Percentiles rank a stretch among this genome's conserved stretches.
Conservation (phyloP, 805 yeast species). For the Wickerhamomyces xylosicus region DNA sequence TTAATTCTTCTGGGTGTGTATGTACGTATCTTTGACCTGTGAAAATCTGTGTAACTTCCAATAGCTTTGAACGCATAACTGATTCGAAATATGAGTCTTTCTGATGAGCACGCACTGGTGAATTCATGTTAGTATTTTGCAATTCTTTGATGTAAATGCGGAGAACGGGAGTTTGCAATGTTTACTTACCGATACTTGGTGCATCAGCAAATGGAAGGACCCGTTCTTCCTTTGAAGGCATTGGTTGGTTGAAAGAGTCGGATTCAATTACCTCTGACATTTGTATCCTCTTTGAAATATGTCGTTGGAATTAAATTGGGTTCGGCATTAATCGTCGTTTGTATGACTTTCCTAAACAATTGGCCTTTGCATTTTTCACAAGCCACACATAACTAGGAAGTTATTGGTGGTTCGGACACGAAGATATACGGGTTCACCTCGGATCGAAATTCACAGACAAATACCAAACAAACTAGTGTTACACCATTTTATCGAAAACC, state of each 20-base stretch:
- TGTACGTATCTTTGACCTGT: constrained; percentile 57
- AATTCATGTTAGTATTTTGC: constrained; percentile 1
- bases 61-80: constrained; percentile 41
- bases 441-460: no score
- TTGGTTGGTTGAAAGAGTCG: background rate
- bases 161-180: background rate
- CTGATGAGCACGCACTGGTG: constrained; percentile 75
- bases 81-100: constrained; percentile 72
- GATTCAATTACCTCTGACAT: no score
- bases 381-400: no score
- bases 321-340: no score
- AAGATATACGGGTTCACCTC: no score
- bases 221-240: background rate
- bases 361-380: no score
- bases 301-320: no score
- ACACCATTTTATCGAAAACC: no score
- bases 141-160: background rate
- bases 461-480: no score
- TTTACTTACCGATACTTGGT: constrained; percentile 63
- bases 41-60: constrained; percentile 41
- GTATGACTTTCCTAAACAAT: no score
- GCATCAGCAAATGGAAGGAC: constrained; percentile 69
- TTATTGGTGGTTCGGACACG: no score
- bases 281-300: no score
- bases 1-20: constrained; percentile 49